Evolutionary conservation across 352 stramenopile species (phyloP).

Genomic region (Globisporangium yorkense): DNA sequence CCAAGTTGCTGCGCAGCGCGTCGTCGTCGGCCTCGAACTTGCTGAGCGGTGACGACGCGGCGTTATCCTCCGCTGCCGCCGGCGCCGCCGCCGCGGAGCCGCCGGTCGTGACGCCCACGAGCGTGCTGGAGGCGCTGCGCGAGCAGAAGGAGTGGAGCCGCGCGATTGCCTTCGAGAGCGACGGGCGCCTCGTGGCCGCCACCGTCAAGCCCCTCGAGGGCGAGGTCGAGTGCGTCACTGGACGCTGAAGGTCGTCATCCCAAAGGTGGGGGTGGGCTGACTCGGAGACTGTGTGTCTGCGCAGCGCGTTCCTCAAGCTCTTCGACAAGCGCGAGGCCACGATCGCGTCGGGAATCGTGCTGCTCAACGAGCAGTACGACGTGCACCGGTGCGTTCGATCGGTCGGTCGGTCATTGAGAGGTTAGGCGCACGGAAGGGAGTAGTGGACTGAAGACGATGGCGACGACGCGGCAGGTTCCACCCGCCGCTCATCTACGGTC

Average conservation of each 20-base stretch:
- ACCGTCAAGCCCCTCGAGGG: slow-evolving; percentile 61
- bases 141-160: slow-evolving; percentile 65
- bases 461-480: slow-evolving; percentile 40
- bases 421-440: too few species aligned
- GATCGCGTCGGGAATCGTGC: slow-evolving; percentile 62
- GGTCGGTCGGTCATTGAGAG: too few species aligned
- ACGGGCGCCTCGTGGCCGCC: slow-evolving; percentile 39
- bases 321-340: slow-evolving; percentile 76
- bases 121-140: slow-evolving; percentile 47
- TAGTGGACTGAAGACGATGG: background rate
- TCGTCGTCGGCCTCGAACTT: slow-evolving; percentile 12
- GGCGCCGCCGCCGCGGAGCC: background rate
- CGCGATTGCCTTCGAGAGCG: slow-evolving; percentile 50
- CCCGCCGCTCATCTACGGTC: slow-evolving; percentile 69
- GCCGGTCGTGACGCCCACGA: slow-evolving; percentile 29
- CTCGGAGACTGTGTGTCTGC: background rate
- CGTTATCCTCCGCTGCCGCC: background rate
- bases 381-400: slow-evolving; percentile 49
- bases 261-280: too few species aligned
- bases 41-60: slow-evolving; percentile 15
- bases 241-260: too few species aligned
- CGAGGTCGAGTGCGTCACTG: slow-evolving; percentile 38
- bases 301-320: slow-evolving; percentile 45
- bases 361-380: slow-evolving; percentile 77
- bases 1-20: slow-evolving; percentile 12